phyloP scores from a whole-genome alignment of 2,329 filamentous ascomycete genomes.

The Trichophyton schoenleinii region DNA sequence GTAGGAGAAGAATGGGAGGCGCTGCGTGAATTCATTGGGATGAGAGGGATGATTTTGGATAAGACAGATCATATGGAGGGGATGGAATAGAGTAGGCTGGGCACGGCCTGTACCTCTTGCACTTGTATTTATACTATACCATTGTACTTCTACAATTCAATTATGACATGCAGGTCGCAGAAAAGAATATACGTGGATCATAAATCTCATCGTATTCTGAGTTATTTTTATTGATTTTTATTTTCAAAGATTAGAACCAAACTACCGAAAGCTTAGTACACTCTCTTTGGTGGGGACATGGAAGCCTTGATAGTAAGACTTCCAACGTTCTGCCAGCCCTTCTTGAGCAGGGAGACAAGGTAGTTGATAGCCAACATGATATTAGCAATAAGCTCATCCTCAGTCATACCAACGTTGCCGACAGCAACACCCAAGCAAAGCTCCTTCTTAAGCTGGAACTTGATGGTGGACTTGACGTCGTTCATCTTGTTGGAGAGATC shows the following conservation, averaged over 20 bases:
- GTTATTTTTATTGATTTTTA: background rate
- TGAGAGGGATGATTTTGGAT: conserved; percentile 82
- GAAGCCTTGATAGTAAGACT: conserved; percentile 99
- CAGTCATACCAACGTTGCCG: conserved; percentile 93
- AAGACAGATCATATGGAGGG: conserved; percentile 82
- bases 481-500: conserved; percentile 90
- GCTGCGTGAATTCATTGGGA: conserved; percentile 67
- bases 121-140: background rate
- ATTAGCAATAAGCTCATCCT: conserved; percentile 94
- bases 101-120: background rate
- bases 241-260: background rate
- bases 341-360: conserved; percentile 97
- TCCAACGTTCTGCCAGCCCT: conserved; percentile 99
- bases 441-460: conserved; percentile 99
- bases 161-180: background rate
- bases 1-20: conserved; percentile 81
- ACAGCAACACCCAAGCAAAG: conserved; percentile 99
- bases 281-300: conserved; percentile 96
- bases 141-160: conserved; percentile 1
- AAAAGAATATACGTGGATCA: background rate
- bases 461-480: conserved; percentile 99
- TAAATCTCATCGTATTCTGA: background rate
- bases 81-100: conserved; percentile 50
- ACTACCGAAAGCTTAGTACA: conserved; percentile 57
- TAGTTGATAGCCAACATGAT: conserved; percentile 99